Conservation (phyloP, 371 early-diverging fungal species). For the Zopfochytrium polystomum region DNA sequence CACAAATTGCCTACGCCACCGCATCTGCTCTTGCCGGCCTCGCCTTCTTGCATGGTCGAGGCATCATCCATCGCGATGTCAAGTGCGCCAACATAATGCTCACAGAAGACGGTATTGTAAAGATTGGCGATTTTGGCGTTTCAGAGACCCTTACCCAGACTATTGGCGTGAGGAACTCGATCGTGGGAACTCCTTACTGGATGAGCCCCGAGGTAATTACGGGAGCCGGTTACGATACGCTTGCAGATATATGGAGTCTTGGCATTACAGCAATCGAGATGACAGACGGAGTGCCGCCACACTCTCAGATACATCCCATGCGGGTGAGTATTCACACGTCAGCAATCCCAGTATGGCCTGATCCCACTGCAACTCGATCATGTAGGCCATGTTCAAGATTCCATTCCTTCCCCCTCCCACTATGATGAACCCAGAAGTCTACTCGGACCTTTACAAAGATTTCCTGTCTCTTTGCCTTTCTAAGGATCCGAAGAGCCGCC, state of each 20-base stretch:
- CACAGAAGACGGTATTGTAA: slow-evolving; percentile 33
- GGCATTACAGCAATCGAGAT: slow-evolving; percentile 47
- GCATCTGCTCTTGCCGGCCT: slow-evolving; percentile 46
- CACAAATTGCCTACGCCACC: slow-evolving; percentile 25
- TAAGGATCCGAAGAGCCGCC: no score
- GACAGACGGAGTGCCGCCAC: slow-evolving; percentile 41
- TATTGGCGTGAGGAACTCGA: slow-evolving; percentile 28
- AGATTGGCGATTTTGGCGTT: slow-evolving; percentile 47
- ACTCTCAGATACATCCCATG: slow-evolving; percentile 28
- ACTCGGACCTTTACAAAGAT: no score
- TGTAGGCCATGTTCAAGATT: slow-evolving; percentile 34
- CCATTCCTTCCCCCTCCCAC: slow-evolving; percentile 34
- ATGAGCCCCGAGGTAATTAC: slow-evolving; percentile 45
- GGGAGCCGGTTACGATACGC: slow-evolving; percentile 40
- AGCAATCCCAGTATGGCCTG: background rate
- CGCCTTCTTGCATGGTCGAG: slow-evolving; percentile 32
- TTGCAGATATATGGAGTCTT: slow-evolving; percentile 42
- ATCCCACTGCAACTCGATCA: background rate
- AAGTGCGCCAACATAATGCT: slow-evolving; percentile 35
- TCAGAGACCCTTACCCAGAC: slow-evolving; percentile 32
- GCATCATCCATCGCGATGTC: slow-evolving; percentile 45
- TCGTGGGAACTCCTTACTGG: slow-evolving; percentile 45
- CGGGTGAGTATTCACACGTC: slow-evolving; percentile 10
- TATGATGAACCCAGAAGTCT: no score
- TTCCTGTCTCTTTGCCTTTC: no score